Base-by-base conservation (phyloP, 345 rosid species). In the Syzygium grande region DNA sequence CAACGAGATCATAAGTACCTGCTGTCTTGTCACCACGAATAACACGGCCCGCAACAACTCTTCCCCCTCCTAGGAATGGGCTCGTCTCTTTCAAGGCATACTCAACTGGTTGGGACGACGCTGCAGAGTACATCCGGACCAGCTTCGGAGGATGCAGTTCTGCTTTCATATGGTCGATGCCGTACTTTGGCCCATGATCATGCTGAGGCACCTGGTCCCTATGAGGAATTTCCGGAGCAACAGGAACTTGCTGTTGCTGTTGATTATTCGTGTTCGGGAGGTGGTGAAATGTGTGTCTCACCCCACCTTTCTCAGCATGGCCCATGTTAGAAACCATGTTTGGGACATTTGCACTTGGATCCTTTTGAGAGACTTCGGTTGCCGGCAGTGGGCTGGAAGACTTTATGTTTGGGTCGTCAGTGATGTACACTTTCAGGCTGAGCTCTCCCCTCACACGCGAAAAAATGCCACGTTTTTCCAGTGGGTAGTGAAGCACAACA, bases 1-100 rank as follows among this genome's bases (percentile, higher is more conserved):
- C 99, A 29, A 98, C 99, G n/a, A 98, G 98, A 90, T 98, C 99
- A 91, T 98, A 98, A 55, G 99, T 98, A 91, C 96, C 94, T 2
- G 96, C 93, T 65, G 94, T 95, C 92, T 96, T 98, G 89, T 98
- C 98, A 56, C 91, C 95, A 78, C 87, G 96, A 34, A 97, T 91
- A 52, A 97, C 98, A 23, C 98, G 97, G 14, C 99, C 99, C 22
- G 97, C 99, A 21, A 96, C 94, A 54, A 96, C 93, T 92, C 94
- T 92, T 80, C 98, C 98, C 55, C 99, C 99, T 43, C 99, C 99
- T 5, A 98, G 97, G 90, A 93, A 94, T 9, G 99, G 99, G 84
- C 95, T 94, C 52, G 99, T 98, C 94, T 98, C 99, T 87, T 97
- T 98, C 84, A 98, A 92, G 4, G 97, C 95, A 79, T 91, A 97